Conservation (phyloP, 805 yeast genomes). For the Cyberlindnera mycetangii region DNA sequence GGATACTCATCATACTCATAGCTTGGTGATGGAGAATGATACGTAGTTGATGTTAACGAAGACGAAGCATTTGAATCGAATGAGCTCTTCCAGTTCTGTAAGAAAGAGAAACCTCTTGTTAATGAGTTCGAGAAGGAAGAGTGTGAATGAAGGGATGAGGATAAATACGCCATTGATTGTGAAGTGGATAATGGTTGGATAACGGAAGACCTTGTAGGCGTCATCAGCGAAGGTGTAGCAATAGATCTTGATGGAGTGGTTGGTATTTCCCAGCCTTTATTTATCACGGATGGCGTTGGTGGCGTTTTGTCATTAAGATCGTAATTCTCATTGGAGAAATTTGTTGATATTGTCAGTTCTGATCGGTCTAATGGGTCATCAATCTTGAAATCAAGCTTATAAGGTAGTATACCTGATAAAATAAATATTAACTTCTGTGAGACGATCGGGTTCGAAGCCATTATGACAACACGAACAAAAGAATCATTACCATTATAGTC, state of each 20-base stretch:
- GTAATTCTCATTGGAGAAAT: not conserved
- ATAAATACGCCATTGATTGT: slow-evolving; percentile 35
- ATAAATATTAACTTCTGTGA: slow-evolving; percentile 57
- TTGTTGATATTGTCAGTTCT: not conserved
- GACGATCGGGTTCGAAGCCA: slow-evolving; percentile 59
- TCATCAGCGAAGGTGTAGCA: slow-evolving; percentile 30
- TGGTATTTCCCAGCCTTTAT: slow-evolving; percentile 42
- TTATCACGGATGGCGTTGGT: slow-evolving; percentile 26
- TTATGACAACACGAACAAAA: slow-evolving; percentile 48
- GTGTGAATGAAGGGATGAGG: slow-evolving; percentile 36
- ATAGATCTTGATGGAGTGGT: slow-evolving; percentile 26
- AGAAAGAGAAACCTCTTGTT: slow-evolving; percentile 25
- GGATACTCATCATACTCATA: slow-evolving; percentile 40
- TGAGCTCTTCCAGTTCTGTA: slow-evolving; percentile 26
- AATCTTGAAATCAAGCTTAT: slow-evolving; percentile 24
- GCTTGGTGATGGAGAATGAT: slow-evolving; percentile 34
- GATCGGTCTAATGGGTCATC: no score
- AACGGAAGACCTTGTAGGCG: slow-evolving; percentile 33
- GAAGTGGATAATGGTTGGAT: slow-evolving; percentile 34
- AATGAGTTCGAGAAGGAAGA: slow-evolving; percentile 33
- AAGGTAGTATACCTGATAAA: slow-evolving; percentile 47
- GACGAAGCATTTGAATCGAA: slow-evolving; percentile 30
- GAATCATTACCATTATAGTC: slow-evolving; percentile 24
- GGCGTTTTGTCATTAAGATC: slow-evolving; percentile 13
- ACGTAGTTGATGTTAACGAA: slow-evolving; percentile 13